phyloP scores from a whole-genome alignment of 2,329 filamentous ascomycete genomes.

The Ceratocystis cubensis region DNA sequence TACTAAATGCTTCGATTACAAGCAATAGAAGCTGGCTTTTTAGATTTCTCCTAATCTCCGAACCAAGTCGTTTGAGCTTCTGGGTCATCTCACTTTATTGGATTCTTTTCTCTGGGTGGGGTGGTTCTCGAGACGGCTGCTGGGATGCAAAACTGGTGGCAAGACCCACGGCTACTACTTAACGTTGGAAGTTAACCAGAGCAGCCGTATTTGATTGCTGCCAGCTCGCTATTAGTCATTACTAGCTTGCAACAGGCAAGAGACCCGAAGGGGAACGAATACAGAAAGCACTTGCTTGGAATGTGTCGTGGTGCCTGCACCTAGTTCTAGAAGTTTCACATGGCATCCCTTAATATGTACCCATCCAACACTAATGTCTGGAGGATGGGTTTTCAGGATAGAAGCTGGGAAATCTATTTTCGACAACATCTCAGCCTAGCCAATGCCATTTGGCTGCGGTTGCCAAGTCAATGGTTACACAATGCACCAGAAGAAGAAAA shows the following conservation, averaged over 20 bases:
- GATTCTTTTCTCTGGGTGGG: too few species aligned
- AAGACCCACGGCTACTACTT: too few species aligned
- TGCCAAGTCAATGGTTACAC: too few species aligned
- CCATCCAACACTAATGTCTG: neutral
- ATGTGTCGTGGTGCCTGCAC: neutral
- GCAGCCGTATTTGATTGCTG: neutral
- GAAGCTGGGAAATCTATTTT: too few species aligned
- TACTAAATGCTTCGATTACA: too few species aligned
- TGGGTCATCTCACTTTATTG: neutral
- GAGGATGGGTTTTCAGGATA: too few species aligned
- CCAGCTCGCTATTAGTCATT: too few species aligned
- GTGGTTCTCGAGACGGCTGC: too few species aligned
- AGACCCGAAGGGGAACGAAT: neutral
- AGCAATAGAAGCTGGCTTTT: neutral
- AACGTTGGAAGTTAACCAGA: too few species aligned
- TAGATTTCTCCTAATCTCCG: neutral
- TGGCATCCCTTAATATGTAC: neutral
- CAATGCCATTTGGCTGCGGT: too few species aligned
- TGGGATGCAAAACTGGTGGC: too few species aligned
- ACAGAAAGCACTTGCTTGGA: neutral
- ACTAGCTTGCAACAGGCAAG: neutral
- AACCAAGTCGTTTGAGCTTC: neutral
- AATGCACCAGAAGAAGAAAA: neutral
- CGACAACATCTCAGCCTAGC: too few species aligned
- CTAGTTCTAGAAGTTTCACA: conserved; percentile 7